These are phyloP conservation scores for Ophiostoma sp. DNA, from an alignment of 2,329 filamentous ascomycete genomes.

Conservation along the genomic window DNA sequence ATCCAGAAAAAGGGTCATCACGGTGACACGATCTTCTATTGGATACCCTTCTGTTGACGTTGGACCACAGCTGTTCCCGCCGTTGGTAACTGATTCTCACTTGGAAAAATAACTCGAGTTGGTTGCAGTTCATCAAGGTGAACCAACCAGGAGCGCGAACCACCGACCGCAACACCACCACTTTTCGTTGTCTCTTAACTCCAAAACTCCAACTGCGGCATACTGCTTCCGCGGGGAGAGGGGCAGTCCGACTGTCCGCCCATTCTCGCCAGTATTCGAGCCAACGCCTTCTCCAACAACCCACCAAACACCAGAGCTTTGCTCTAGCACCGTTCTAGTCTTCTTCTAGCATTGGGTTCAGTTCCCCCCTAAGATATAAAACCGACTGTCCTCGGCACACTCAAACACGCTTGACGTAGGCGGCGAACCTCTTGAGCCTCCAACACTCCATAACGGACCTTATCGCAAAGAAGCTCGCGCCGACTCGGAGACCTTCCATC, in stretches of 20 bases:
- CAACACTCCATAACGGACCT: neutral
- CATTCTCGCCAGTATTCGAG: neutral
- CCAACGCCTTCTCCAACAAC: neutral
- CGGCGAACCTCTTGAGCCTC: neutral
- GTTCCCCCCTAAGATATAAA: neutral
- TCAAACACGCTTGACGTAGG: neutral
- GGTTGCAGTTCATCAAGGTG: neutral
- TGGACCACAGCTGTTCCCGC: neutral
- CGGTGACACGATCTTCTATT: neutral
- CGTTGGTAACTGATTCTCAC: neutral
- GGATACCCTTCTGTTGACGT: no score
- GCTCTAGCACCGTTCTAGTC: neutral
- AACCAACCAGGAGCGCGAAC: neutral
- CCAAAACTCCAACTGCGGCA: neutral
- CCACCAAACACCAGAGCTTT: neutral
- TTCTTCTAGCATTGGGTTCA: neutral
- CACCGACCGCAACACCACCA: neutral
- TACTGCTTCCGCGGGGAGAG: neutral
- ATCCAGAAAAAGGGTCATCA: no score
- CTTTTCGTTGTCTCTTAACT: neutral
- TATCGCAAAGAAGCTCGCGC: neutral
- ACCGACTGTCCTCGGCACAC: neutral
- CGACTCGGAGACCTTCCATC: neutral
- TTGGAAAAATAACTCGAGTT: neutral
- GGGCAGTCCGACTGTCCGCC: neutral